A percentile compares a stretch with the other conserved stretches of the same genome.
phyloP scores from a whole-genome alignment of 768 basidiomycete species.

The Lentinula sp. region DNA sequence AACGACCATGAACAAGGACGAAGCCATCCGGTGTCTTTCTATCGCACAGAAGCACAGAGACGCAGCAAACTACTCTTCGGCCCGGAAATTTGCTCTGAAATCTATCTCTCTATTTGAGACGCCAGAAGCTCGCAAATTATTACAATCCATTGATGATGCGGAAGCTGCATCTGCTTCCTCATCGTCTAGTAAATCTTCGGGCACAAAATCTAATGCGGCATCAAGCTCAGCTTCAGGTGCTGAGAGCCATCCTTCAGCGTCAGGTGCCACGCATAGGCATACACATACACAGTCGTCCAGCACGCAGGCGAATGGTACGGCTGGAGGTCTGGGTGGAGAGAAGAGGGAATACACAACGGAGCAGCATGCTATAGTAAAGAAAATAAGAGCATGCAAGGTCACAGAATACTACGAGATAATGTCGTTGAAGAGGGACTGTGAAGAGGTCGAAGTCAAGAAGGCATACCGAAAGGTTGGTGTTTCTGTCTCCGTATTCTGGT shows the following conservation, averaged over 20 bases:
- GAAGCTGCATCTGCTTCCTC: constrained; percentile 35
- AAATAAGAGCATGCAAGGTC: constrained; percentile 79
- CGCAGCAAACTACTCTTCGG: constrained; percentile 65
- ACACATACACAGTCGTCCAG: constrained; percentile 22
- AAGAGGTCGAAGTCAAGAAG: constrained; percentile 84
- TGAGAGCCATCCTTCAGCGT: constrained; percentile 70
- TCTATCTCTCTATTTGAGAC: constrained; percentile 79
- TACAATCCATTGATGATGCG: constrained; percentile 60
- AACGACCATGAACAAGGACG: constrained; percentile 62
- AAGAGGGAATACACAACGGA: constrained; percentile 87
- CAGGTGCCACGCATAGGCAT: constrained; percentile 62
- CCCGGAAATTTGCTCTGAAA: constrained; percentile 87
- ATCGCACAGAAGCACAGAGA: constrained; percentile 76
- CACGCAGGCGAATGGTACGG: constrained; percentile 36
- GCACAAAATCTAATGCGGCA: constrained; percentile 17
- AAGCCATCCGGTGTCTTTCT: constrained; percentile 73
- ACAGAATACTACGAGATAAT: constrained; percentile 95
- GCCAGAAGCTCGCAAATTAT: constrained; percentile 62
- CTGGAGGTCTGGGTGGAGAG: constrained; percentile 59
- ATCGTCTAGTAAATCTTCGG: constrained; percentile 34
- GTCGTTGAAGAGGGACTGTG: constrained; percentile 70
- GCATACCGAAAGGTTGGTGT: constrained; percentile 86
- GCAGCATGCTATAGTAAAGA: constrained; percentile 76
- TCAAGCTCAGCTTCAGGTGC: constrained; percentile 43
- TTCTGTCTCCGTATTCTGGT: background rate